Base-by-base conservation (phyloP, 176 grass and related monocot species). In the Puccinellia tenuiflora region DNA sequence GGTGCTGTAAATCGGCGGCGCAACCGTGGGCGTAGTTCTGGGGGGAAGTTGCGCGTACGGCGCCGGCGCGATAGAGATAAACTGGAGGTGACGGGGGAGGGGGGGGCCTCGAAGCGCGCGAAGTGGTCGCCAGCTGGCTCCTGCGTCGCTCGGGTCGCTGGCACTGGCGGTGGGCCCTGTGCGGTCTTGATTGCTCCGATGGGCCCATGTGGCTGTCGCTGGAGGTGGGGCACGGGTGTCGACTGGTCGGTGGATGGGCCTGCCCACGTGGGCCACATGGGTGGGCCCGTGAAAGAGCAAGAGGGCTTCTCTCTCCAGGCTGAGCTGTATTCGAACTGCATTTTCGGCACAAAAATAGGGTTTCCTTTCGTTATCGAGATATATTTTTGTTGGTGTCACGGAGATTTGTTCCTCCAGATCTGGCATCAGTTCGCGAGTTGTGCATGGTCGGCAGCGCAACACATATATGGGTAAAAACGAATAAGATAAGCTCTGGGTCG, bases 191-290 rank as follows among this genome's bases (percentile, higher is more conserved):
- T 46, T 13, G 72, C 39, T 10, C 1, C 10, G 4, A 52, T 45
- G 82, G 87, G 82, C 39, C 87, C 87, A 76, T 31, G n/a, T 65
- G 63, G 43, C 72, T 28, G 83, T 76, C 83, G 21, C 29, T 70
- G 57, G 59, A 25, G 0, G 59, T 26, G 66, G 75, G 68, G 1
- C 61, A 14, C 40, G 15, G 52, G 26, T 57, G 61, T 50, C 68
- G 26, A 78, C 56, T 73, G 43, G 77, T 76, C 73, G 81, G 51
- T 78, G 78, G 72, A 7, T 30, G 56, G 47, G 26, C 63, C 56
- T 16, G 50, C 84, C 70, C 85, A 79, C 76, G 81, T 83, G 75
- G 79, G 83, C 43, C 86, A 93, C 88, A 83, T 93, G 82, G 78
- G 70, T 63, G 64, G n/a, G n/a, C n/a, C n/a, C n/a, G n/a, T n/a